Base-by-base conservation (phyloP, 1,139 yeast genomes). In the Arxiozyma telluris region DNA sequence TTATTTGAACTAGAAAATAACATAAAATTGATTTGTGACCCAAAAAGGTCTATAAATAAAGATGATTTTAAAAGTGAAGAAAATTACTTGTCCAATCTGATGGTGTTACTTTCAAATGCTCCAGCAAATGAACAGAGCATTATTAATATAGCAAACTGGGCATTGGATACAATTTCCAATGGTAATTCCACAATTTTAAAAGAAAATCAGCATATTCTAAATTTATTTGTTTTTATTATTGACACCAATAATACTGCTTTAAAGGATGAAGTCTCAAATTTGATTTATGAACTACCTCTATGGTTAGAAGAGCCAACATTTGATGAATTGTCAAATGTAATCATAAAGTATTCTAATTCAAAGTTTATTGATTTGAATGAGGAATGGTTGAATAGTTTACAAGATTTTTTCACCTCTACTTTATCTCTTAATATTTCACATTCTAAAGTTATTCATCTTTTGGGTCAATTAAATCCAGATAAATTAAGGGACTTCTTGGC, bases 241-340 rank as follows among this genome's bases (percentile, higher is more conserved):
- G 60, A 59, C 41, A 56, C 63, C 4, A 61, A 66, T 39, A 21
- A 59, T 4, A 34, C 49, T 0, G 55, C 53, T 18, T 64, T 64
- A 47, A 43, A 56, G 0, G 49, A 56, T 0, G 61, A 61, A n/a
- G 61, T 75, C 3, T 57, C 59, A 1, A 61, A 61, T 8, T 68
- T 74, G 44, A 56, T 74, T 22, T 58, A 60, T 25, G 66, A 65
- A 18, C 21, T 76, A 2, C 71, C 75, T 7, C 57, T 63, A 2
- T 60, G 64, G 53, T 55, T 76, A 5, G 64, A 71, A 1, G 58
- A 64, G 12, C 50, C 58, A 0, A 62, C 64, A 23, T 59, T 65
- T 49, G 70, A 67, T 6, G 49, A 52, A 6, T 64, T 73, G 4
- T 58, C 69, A 18, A 53, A 58, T 2, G 56, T 73, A 4, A 53